A percentile compares a stretch with the other conserved stretches of the same genome.
phyloP scores from a whole-genome alignment of 768 basidiomycete species.

The Holtermanniella nyarrowii region DNA sequence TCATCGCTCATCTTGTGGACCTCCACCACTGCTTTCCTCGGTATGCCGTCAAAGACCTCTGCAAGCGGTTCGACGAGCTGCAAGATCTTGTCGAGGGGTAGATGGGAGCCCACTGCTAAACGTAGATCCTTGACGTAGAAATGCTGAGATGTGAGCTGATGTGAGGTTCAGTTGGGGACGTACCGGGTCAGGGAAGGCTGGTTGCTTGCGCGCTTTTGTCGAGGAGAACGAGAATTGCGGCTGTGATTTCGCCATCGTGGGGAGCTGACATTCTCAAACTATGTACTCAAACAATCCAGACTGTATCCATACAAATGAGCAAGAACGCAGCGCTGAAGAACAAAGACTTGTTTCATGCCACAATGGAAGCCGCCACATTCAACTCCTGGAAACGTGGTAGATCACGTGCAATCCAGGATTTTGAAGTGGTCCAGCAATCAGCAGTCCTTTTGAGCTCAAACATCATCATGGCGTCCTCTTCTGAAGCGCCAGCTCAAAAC shows the following conservation, averaged over 20 bases:
- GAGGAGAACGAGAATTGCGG: not conserved
- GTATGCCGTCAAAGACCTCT: not conserved
- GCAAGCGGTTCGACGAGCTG: not conserved
- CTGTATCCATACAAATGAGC: no score
- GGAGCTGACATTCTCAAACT: no score
- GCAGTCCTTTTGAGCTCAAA: not conserved
- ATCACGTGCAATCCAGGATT: not conserved
- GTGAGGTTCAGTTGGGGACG: not conserved
- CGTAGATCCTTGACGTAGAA: not conserved
- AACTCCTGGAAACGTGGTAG: not conserved
- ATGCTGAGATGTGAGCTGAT: not conserved
- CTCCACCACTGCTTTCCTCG: not conserved
- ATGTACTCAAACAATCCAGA: no score
- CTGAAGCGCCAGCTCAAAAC: not conserved
- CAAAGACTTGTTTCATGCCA: not conserved
- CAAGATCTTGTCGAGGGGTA: not conserved
- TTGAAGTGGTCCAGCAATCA: not conserved
- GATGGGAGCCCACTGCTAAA: not conserved
- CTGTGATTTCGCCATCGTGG: not conserved
- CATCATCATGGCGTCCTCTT: conserved; percentile 5
- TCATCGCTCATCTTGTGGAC: not conserved
- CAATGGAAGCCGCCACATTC: not conserved
- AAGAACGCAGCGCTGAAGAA: no score
- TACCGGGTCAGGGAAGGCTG: not conserved
- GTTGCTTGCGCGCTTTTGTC: not conserved